Conservation (phyloP, 148 eudicot genomes). For the Amaranthus hypochondriacus region DNA sequence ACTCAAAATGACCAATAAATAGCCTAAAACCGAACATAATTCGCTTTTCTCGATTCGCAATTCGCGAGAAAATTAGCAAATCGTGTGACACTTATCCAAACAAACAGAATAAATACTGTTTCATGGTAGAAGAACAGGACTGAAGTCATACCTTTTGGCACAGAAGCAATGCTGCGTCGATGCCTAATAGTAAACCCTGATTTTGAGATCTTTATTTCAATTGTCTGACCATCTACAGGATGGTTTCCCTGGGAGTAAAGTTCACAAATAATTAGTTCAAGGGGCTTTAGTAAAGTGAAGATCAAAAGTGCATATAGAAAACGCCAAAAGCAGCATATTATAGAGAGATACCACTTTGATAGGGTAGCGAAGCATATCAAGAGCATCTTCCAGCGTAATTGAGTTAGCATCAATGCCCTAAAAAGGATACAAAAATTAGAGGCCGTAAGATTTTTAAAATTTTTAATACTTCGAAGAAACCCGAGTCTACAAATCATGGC, state of each 20-base stretch:
- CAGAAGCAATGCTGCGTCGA: slow-evolving; percentile 50
- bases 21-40: no score
- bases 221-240: slow-evolving; percentile 63
- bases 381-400: slow-evolving; percentile 65
- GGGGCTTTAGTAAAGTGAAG: neutral
- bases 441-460: no score
- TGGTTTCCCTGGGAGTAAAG: slow-evolving; percentile 59
- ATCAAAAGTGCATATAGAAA: neutral
- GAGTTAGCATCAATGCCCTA: slow-evolving; percentile 57
- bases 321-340: neutral
- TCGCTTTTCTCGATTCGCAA: no score
- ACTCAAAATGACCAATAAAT: no score
- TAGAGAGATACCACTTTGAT: slow-evolving; percentile 52
- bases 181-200: slow-evolving; percentile 63
- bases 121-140: neutral
- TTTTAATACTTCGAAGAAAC: no score
- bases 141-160: slow-evolving; percentile 72
- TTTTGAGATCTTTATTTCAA: slow-evolving; percentile 55
- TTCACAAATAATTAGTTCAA: neutral
- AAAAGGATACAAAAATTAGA: slow-evolving; percentile 8
- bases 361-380: slow-evolving; percentile 71
- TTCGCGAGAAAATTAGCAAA: no score
- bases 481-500: no score
- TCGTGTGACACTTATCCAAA: no score
- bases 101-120: neutral